Evolutionary conservation across 371 early-diverging fungal genomes (phyloP), one percentile per base, ranked within the genome.

Genomic region (Capniomyces stellatus): DNA sequence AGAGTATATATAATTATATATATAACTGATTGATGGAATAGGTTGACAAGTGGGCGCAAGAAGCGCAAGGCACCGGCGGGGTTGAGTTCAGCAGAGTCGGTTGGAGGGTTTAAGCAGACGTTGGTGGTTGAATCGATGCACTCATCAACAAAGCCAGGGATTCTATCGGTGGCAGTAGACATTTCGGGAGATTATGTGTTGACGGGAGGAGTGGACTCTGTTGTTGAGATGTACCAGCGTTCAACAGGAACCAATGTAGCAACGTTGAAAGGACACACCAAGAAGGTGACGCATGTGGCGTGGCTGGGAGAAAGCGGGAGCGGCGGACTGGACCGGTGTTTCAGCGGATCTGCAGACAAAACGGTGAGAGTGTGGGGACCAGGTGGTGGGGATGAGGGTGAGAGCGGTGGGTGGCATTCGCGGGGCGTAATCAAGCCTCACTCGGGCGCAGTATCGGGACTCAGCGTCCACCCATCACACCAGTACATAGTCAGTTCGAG

Each of bases 1-100:
- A n/a, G n/a, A n/a, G n/a, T n/a, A n/a, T n/a, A n/a, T n/a, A n/a
- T n/a, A n/a, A n/a, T n/a, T n/a, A n/a, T n/a, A n/a, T n/a, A n/a
- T n/a, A n/a, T n/a, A n/a, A n/a, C n/a, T n/a, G n/a, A n/a, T n/a
- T n/a, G n/a, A n/a, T n/a, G n/a, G n/a, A 13, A 13, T 40, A 40
- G 40, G 13, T 40, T 40, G n/a, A 13, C 40, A 50, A 75, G 80
- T 60, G 65, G 64, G 1, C 85, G 93, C 49, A 78, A 80, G 57
- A 88, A 89, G 78, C 80, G 90, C 71, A 91, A 90, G 70, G 69
- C 78, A 43, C 83, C 87, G 30, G 69, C 77, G n/a, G 78, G 71
- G 3, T 73, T 83, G 48, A 74, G 80, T 2, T 67, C 83, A 2
- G 66, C 70, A 2, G 91, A 88, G 4, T 63, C 78, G 22, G 64